Conservation (phyloP, 2,329 filamentous ascomycete species). For the Geosmithia morbida region DNA sequence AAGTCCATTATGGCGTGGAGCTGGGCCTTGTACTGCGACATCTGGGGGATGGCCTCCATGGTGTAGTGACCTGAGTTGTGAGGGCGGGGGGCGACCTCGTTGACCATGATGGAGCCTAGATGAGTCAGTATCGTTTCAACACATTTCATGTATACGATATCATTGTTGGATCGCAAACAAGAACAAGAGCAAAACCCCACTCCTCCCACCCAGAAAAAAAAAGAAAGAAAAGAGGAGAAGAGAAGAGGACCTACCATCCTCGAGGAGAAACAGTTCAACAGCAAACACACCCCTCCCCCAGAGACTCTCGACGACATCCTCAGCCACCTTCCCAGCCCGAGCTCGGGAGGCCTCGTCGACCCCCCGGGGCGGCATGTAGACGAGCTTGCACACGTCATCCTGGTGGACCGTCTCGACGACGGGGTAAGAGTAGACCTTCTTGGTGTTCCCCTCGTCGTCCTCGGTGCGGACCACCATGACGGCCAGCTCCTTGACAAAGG, state of each 20-base stretch:
- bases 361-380: conserved; percentile 69
- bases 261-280: conserved; percentile 85
- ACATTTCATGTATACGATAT: too few species aligned
- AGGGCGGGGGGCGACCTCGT: conserved; percentile 45
- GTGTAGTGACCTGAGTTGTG: conserved; percentile 95
- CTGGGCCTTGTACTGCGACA: conserved; percentile 87
- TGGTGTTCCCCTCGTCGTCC: conserved; percentile 37
- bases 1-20: conserved; percentile 66
- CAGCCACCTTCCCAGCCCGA: conserved; percentile 61
- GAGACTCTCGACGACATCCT: conserved; percentile 64
- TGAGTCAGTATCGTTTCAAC: not conserved
- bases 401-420: conserved; percentile 91
- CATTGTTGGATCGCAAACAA: too few species aligned
- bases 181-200: too few species aligned
- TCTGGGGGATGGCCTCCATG: conserved; percentile 75
- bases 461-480: conserved; percentile 92
- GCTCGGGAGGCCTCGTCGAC: conserved; percentile 42
- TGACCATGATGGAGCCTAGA: conserved; percentile 46
- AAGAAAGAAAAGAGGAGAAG: too few species aligned
- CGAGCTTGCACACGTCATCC: conserved; percentile 87
- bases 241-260: conserved; percentile 33
- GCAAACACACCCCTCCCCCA: conserved; percentile 89
- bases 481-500: conserved; percentile 75
- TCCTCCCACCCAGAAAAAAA: too few species aligned
- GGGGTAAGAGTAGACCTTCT: conserved; percentile 56